These are phyloP conservation scores for Macrophomina tecta DNA, from an alignment of 2,329 filamentous ascomycete genomes.

Conservation along the genomic window DNA sequence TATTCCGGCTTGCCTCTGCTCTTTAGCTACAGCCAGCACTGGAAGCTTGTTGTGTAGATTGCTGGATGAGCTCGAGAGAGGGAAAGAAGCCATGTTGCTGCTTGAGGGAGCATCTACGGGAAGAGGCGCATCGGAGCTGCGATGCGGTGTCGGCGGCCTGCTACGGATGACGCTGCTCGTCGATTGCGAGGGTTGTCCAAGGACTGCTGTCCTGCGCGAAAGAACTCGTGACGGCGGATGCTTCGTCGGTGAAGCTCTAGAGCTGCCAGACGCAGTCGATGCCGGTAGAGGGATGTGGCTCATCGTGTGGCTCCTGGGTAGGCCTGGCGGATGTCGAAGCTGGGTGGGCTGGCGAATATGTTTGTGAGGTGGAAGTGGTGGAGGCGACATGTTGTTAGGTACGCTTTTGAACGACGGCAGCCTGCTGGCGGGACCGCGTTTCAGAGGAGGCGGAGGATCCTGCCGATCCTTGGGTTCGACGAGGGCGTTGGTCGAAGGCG, in stretches of 20 bases:
- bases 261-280: not conserved
- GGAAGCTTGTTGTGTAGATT: constrained; percentile 13
- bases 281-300: constrained; percentile 16
- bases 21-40: not conserved
- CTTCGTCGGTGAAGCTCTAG: not conserved
- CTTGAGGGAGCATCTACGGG: not conserved
- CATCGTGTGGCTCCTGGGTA: constrained; percentile 17
- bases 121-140: constrained; percentile 4
- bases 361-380: not conserved
- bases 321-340: not conserved
- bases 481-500: constrained; percentile 8
- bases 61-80: not conserved
- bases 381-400: not conserved
- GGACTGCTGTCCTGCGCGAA: not conserved
- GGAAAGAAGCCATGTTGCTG: not conserved
- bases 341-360: not conserved
- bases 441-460: not conserved
- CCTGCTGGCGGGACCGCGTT: not conserved
- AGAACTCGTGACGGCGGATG: not conserved
- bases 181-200: constrained; percentile 13
- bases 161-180: constrained; percentile 10
- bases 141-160: constrained; percentile 19
- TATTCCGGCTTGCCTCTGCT: not conserved
- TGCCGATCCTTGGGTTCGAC: constrained; percentile 6
- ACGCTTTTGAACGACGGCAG: constrained; percentile 10